Conservation (phyloP, 805 yeast genomes). For the Saccharomycopsis synnaedendra region DNA sequence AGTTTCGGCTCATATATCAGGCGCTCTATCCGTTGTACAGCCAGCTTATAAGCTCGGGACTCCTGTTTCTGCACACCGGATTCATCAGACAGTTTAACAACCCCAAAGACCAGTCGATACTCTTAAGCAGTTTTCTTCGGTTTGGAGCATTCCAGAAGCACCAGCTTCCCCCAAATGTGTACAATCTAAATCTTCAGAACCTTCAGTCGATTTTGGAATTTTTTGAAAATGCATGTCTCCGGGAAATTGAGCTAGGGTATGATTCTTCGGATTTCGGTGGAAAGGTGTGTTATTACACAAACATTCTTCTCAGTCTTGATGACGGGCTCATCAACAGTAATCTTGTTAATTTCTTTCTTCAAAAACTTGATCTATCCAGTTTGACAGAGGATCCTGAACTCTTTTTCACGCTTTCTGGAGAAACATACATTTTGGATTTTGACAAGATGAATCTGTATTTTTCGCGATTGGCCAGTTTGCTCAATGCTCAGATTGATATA, state of each 20-base stretch:
- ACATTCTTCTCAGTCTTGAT: slow-evolving; percentile 23
- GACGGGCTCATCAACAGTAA: slow-evolving; percentile 28
- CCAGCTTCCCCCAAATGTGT: slow-evolving; percentile 23
- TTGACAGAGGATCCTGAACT: slow-evolving; percentile 25
- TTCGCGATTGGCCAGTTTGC: slow-evolving; percentile 20
- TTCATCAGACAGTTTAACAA: slow-evolving; percentile 35
- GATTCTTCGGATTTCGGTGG: slow-evolving; percentile 33
- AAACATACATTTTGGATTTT: slow-evolving; percentile 17
- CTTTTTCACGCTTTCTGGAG: slow-evolving; percentile 17
- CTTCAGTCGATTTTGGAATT: slow-evolving; percentile 49
- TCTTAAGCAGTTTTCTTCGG: slow-evolving; percentile 29
- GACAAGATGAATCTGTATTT: slow-evolving; percentile 20
- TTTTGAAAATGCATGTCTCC: slow-evolving; percentile 58
- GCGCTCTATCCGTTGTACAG: slow-evolving; percentile 32
- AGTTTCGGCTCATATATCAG: slow-evolving; percentile 28
- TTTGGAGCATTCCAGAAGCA: slow-evolving; percentile 27
- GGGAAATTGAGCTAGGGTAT: slow-evolving; percentile 54
- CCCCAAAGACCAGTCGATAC: slow-evolving; percentile 41
- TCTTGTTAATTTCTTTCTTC: slow-evolving; percentile 29
- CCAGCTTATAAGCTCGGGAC: slow-evolving; percentile 32
- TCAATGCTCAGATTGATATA: slow-evolving; percentile 26
- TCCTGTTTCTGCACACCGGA: slow-evolving; percentile 29
- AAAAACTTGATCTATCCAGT: slow-evolving; percentile 25
- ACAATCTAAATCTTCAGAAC: slow-evolving; percentile 22
- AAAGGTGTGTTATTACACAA: slow-evolving; percentile 24